Conservation (phyloP, 129 eudicot genomes). For the Ambrosia trifida region DNA sequence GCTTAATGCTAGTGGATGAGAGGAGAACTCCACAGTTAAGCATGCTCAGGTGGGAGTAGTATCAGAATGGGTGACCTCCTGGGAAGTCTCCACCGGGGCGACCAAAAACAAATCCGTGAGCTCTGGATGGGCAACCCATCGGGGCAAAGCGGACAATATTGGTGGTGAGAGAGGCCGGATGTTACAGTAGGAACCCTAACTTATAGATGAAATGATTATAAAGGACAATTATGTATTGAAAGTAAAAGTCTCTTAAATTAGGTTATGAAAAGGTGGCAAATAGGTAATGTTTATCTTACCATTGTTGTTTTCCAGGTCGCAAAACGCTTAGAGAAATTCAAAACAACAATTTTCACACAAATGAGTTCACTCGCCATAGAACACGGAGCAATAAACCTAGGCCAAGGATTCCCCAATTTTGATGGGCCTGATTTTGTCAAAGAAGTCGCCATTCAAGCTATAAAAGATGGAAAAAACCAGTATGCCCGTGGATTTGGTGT, state of each 20-base stretch:
- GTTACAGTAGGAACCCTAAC: background rate
- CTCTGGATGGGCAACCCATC: too few relatives aligned
- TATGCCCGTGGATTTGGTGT: conserved; percentile 96
- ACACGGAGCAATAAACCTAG: conserved; percentile 93
- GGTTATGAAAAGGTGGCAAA: background rate
- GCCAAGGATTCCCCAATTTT: conserved; percentile 98
- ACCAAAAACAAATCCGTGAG: too few relatives aligned
- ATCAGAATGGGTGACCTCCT: too few relatives aligned
- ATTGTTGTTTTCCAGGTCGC: conserved; percentile 64
- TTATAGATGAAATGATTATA: background rate
- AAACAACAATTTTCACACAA: conserved; percentile 94
- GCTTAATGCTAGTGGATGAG: too few relatives aligned
- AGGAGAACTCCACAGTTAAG: too few relatives aligned
- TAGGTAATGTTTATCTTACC: background rate
- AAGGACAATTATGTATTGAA: background rate
- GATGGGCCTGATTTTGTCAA: conserved; percentile 98
- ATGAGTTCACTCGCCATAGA: conserved; percentile 95
- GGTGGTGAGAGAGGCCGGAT: too few relatives aligned
- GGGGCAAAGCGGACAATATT: too few relatives aligned
- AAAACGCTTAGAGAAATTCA: conserved; percentile 92
- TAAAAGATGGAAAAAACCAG: conserved; percentile 85
- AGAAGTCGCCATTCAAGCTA: conserved; percentile 96
- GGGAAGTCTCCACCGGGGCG: too few relatives aligned
- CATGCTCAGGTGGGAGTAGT: too few relatives aligned
- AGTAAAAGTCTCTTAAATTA: background rate